Conservation (phyloP, 2,329 filamentous ascomycete genomes). For the Arthrobotrys megalospora region DNA sequence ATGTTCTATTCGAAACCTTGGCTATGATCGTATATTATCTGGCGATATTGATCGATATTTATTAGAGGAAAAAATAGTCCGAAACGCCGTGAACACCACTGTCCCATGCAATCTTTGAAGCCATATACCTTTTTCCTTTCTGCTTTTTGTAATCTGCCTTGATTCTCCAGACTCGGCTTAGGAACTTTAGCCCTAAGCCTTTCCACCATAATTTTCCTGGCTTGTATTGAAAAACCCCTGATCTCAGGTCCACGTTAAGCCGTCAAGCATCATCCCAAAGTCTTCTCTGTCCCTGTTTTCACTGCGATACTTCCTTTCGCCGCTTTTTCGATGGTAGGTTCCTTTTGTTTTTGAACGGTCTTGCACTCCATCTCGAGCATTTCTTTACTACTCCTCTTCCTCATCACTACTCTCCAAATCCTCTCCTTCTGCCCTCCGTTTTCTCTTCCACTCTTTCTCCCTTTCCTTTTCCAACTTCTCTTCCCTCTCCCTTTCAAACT, state of each 20-base stretch:
- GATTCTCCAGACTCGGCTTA: too few relatives aligned
- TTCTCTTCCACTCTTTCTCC: conserved; percentile 61
- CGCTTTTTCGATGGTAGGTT: not conserved
- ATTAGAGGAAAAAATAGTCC: too few relatives aligned
- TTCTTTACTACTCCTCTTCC: conserved; percentile 13
- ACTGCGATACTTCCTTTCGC: not conserved
- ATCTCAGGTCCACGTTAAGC: not conserved
- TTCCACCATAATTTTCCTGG: too few relatives aligned
- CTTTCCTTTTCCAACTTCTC: conserved; percentile 65
- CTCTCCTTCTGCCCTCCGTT: conserved; percentile 52
- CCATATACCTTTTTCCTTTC: too few relatives aligned
- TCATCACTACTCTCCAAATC: conserved; percentile 53
- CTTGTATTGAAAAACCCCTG: not conserved
- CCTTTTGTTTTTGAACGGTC: not conserved
- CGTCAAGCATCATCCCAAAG: not conserved
- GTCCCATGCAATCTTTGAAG: too few relatives aligned
- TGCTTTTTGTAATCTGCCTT: too few relatives aligned
- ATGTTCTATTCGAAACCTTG: not conserved
- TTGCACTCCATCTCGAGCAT: not conserved
- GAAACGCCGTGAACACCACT: too few relatives aligned
- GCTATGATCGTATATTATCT: too few relatives aligned
- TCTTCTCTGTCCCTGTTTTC: not conserved
- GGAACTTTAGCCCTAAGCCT: too few relatives aligned
- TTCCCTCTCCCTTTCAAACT: conserved; percentile 75
- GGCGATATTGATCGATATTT: too few relatives aligned